Evolutionary conservation across 75 land plant genomes (phyloP).

Genomic region (Gnetum montanum): DNA sequence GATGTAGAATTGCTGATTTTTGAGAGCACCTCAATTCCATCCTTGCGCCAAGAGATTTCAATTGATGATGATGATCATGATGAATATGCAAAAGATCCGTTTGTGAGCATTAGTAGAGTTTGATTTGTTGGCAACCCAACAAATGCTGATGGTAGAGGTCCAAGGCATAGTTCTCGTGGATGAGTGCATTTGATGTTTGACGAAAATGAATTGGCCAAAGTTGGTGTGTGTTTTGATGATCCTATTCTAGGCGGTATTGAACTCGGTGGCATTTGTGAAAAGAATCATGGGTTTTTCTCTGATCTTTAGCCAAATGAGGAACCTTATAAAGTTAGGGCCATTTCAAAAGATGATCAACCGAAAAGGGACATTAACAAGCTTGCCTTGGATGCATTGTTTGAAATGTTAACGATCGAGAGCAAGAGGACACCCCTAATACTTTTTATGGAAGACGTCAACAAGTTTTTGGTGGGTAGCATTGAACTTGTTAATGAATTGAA

Average conservation of each 20-base stretch:
- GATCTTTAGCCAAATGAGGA: conserved; percentile 26
- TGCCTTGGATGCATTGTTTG: conserved; percentile 28
- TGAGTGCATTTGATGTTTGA: conserved; percentile 59
- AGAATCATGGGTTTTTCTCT: conserved; percentile 64
- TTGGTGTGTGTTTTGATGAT: conserved; percentile 75
- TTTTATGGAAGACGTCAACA: conserved; percentile 65
- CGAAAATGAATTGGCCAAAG: conserved; percentile 54
- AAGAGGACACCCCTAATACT: conserved; percentile 47
- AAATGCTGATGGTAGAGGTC: conserved; percentile 33
- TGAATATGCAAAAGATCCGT: neutral
- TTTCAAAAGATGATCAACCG: conserved; percentile 9
- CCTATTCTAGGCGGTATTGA: conserved; percentile 57
- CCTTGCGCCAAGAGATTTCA: neutral
- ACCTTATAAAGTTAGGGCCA: conserved; percentile 13
- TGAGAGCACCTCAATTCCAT: conserved; percentile 12
- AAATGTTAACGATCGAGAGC: conserved; percentile 56
- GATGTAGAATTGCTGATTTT: conserved; percentile 43
- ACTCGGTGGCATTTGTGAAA: conserved; percentile 77
- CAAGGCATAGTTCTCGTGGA: conserved; percentile 45
- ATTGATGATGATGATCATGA: neutral
- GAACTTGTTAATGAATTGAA: conserved; percentile 38
- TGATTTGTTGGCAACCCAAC: neutral
- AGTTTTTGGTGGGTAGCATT: conserved; percentile 42
- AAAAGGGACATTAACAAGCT: conserved; percentile 16
- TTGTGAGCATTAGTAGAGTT: neutral